These are phyloP conservation scores for Aureobasidium namibiae DNA, from an alignment of 2,329 filamentous ascomycete species.

Conservation along the genomic window DNA sequence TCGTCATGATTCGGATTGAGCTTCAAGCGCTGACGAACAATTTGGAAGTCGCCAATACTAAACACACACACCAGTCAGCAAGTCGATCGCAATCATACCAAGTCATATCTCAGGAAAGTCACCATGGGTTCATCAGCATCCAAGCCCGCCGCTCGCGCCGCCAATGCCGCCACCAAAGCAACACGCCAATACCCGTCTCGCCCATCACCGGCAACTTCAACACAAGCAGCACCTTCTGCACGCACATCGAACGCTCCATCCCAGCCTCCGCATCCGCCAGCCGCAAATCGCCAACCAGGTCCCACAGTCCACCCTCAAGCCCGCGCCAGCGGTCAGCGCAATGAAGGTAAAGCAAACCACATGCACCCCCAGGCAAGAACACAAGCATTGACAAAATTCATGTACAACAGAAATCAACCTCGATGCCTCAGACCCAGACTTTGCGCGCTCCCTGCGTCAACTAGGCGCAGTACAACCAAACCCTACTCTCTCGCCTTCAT, in stretches of 20 bases:
- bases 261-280: slow-evolving; percentile 18
- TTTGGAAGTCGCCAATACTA: too few species aligned
- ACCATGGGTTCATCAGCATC: slow-evolving; percentile 52
- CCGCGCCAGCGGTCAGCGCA: slow-evolving; percentile 30
- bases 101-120: too few species aligned
- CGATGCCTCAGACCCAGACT: slow-evolving; percentile 55
- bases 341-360: slow-evolving; percentile 27
- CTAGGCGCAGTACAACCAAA: slow-evolving; percentile 52
- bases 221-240: slow-evolving; percentile 16
- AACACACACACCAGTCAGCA: neutral
- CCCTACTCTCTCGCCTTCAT: slow-evolving; percentile 48
- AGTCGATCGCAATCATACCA: neutral
- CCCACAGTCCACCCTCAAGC: slow-evolving; percentile 34
- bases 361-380: neutral
- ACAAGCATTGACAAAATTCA: neutral
- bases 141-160: slow-evolving; percentile 38
- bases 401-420: slow-evolving; percentile 45
- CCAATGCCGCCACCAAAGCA: slow-evolving; percentile 39
- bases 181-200: slow-evolving; percentile 50
- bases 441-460: slow-evolving; percentile 69
- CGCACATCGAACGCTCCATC: slow-evolving; percentile 17
- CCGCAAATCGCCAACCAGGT: slow-evolving; percentile 27
- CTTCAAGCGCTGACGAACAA: neutral
- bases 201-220: slow-evolving; percentile 21
- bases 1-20: slow-evolving; percentile 4